Evolutionary conservation across 2,329 filamentous ascomycete genomes (phyloP).

Genomic region (Pseudogymnoascus sp.): DNA sequence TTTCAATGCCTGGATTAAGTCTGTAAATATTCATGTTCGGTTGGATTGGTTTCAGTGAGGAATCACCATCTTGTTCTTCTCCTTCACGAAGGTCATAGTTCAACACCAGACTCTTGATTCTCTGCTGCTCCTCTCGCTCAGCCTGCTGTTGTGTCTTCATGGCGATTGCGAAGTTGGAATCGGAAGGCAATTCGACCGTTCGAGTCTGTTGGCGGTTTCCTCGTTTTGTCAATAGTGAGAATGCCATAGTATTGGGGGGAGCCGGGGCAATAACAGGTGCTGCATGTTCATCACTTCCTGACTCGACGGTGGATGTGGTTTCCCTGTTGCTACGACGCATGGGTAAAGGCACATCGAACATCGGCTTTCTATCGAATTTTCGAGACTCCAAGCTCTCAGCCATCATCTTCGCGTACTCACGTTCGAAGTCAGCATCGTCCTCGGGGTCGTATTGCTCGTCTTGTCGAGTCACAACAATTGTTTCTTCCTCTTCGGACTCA

Average conservation of each 20-base stretch:
- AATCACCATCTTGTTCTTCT: constrained; percentile 71
- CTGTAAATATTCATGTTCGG: constrained; percentile 44
- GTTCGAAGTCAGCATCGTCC: constrained; percentile 93
- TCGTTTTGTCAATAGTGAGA: constrained; percentile 89
- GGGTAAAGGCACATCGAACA: constrained; percentile 96
- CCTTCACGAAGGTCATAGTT: constrained; percentile 89
- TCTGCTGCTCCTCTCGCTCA: constrained; percentile 91
- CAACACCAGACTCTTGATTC: constrained; percentile 94
- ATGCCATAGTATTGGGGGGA: constrained; percentile 71
- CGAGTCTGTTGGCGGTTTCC: constrained; percentile 92
- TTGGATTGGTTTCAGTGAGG: constrained; percentile 33
- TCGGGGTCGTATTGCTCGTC: constrained; percentile 88
- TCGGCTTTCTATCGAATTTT: constrained; percentile 88
- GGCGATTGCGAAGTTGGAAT: constrained; percentile 90
- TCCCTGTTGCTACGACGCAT: constrained; percentile 68
- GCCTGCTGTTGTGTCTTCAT: constrained; percentile 95
- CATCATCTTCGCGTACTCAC: constrained; percentile 98
- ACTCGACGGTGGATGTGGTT: constrained; percentile 27
- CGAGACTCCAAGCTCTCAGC: constrained; percentile 90
- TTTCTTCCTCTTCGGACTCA: constrained; percentile 70
- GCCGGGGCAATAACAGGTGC: constrained; percentile 25
- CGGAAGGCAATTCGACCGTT: constrained; percentile 78
- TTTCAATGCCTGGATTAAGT: constrained; percentile 48
- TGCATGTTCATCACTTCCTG: constrained; percentile 31
- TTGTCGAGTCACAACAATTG: constrained; percentile 83